Base-by-base conservation (phyloP, 768 basidiomycete species). In the Baorangia bicolor region DNA sequence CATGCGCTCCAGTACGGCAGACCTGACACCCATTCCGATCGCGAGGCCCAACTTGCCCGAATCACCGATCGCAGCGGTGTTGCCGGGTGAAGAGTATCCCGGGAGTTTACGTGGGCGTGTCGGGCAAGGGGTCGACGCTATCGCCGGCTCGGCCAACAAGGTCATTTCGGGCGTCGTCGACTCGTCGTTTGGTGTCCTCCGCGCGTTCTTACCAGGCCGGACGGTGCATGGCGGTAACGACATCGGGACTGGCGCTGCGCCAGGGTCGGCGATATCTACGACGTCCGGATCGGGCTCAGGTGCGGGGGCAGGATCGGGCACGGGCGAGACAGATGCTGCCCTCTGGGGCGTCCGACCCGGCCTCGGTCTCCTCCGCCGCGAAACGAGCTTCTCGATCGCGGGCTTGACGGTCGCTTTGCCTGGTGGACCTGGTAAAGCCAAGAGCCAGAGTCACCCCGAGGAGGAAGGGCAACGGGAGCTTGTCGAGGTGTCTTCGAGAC, bases 121-220 rank as follows among this genome's bases (percentile, higher is more conserved):
- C 11, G 89, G 83, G 60, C 90, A 92, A 66, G 86, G 86, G 58
- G 88, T 90, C 16, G 88, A 89, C 55, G 84, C 83, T 0, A 83
- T 94, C 37, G 83, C 89, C 0, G 91, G 84, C n/a, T 87, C 89
- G 0, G 94, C 94, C 18, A 86, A 84, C 68, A 84, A 86, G 53
- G 84, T 88, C 44, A 73, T 92, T 49, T 86, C 81, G 6, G 94
- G 91, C 23, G 93, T 97, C 49, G 88, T 96, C 45, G 94, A 96
- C 67, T 84, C 92, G 0, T 92, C 90, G 3, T 94, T 95, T 71
- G 90, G 91, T 18, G 90, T 94, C 59, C 77, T 97, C 16, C 82
- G 91, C 18, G 86, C 91, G 5, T 75, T 94, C 40, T 78, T 95
- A 50, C 92, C 82, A 0, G 76, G 76, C 12, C 67, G 71, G 25